Evolutionary conservation across 1,284 basidiomycete genomes (phyloP).

Genomic region (Schizopora paradoxa): DNA sequence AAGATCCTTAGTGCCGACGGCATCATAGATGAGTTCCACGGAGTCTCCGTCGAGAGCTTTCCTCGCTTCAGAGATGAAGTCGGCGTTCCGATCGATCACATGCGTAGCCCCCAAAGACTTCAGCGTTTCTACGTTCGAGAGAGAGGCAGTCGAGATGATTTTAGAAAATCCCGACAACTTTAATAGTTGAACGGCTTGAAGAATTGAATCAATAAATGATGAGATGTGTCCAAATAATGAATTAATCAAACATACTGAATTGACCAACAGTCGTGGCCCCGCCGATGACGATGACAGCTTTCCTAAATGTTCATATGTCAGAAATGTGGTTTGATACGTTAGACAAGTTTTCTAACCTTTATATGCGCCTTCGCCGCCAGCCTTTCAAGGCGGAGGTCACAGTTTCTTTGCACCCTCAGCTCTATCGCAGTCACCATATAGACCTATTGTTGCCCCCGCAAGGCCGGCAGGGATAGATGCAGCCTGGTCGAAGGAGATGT

Average conservation of each 20-base stretch:
- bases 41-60: slow-evolving; percentile 25
- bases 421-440: slow-evolving; percentile 18
- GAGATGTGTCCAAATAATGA: neutral
- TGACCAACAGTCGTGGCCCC: slow-evolving; percentile 35
- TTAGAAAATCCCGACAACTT: slow-evolving; percentile 46
- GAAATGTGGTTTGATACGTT: no score
- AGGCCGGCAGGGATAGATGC: slow-evolving; percentile 37
- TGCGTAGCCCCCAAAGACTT: slow-evolving; percentile 49
- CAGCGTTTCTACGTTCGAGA: slow-evolving; percentile 36
- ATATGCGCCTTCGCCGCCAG: slow-evolving; percentile 23
- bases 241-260: slow-evolving; percentile 27
- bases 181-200: slow-evolving; percentile 37
- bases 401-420: neutral
- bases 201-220: neutral
- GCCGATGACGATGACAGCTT: slow-evolving; percentile 33
- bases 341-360: slow-evolving; percentile 22
- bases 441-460: slow-evolving; percentile 34
- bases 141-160: slow-evolving; percentile 49
- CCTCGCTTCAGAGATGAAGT: slow-evolving; percentile 27
- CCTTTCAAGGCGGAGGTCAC: slow-evolving; percentile 20
- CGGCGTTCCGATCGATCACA: slow-evolving; percentile 39
- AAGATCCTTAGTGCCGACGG: slow-evolving; percentile 19
- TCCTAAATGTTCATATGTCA: no score
- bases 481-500: slow-evolving; percentile 30
- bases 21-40: slow-evolving; percentile 37